Base-by-base conservation (phyloP, 129 eudicot genomes). In the Centaurea solstitialis region DNA sequence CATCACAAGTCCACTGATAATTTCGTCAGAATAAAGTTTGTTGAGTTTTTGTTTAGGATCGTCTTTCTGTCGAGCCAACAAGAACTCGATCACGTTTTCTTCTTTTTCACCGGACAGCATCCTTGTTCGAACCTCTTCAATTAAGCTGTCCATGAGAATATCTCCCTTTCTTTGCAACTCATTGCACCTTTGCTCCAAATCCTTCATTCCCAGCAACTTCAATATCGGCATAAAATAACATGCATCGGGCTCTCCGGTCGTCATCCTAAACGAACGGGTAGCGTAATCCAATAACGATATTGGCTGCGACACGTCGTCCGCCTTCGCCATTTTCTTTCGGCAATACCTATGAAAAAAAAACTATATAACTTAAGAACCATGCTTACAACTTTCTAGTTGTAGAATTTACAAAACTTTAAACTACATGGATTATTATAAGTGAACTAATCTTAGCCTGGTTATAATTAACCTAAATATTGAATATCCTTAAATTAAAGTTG, bases 11-110 rank as follows among this genome's bases (percentile, higher is more conserved):
- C 90, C 91, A 62, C 57, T 82, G 26, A 91, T 91, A 23, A 72
- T 13, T 72, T 80, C 79, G 70, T 90, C 89, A 1, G 74, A 73
- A 40, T 86, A 93, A 21, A n/a, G n/a, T n/a, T n/a, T n/a, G n/a
- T n/a, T n/a, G n/a, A n/a, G n/a, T n/a, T n/a, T n/a, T n/a, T 39
- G 79, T 59, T 80, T 87, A 12, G 91, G 93, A 33, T 91, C 89
- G 3, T 57, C 38, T 35, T 86, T 81, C 35, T 90, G 93, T 62
- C 68, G 66, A 7, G 74, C 72, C 74, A 94, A 62, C 77, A 94
- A 78, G 41, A 82, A 75, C 59, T 90, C 87, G 3, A 94, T 80
- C 83, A 90, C 82, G 5, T 87, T 86, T 40, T 77, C 77, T 73
- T 72, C 82, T 61, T 79, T 71, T 62, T 68, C 35, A 5, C 61